Evolutionary conservation across 208 protist genomes (phyloP), one percentile per base, ranked within the genome.

Genomic region (Leishmania mexicana): DNA sequence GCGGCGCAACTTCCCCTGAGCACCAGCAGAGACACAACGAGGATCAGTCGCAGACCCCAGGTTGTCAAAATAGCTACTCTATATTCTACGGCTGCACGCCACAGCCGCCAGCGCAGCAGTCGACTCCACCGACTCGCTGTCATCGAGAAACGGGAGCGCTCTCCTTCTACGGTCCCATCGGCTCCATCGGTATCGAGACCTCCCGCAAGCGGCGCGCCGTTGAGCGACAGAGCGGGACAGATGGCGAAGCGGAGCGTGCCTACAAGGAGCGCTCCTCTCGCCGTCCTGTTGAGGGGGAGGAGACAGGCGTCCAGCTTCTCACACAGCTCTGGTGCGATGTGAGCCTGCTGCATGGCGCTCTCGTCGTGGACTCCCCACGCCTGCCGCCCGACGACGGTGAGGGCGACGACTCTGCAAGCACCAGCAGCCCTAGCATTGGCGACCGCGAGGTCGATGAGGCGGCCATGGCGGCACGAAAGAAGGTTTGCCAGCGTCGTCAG

Each of bases 161-260:
- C 49, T 82, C 84, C 64, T 90, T 90, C 71, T 90, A 88, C 62
- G 87, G 87, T 3, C 87, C 87, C 35, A 87, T 90, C 67, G 87
- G 87, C 81, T 47, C 51, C 21, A 40, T 90, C 2, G 87, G 87
- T 28, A 70, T 88, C 42, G 79, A 88, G 65, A 75, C 87, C 1
- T 90, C 81, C 1, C 78, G 75, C 47, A 83, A 76, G 74, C 84
- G 87, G 6, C 80, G 74, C 7, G 45, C 60, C 68, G 35, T 87
- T 49, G 87, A 90, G 76, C 45, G 47, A n/a, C 45, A 76, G 17
- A 80, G 45, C 54, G 87, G 84, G 45, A 72, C 49, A 7, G 79
- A 81, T 19, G 87, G 87, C 1, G 81, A 80, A 45, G 81, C 81
- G 38, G 84, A 86, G 78, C 71, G 77, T 31, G 81, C 58, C n/a